phyloP scores from a whole-genome alignment of 2,329 filamentous ascomycete genomes.

The Dothideomycetes sp. region DNA sequence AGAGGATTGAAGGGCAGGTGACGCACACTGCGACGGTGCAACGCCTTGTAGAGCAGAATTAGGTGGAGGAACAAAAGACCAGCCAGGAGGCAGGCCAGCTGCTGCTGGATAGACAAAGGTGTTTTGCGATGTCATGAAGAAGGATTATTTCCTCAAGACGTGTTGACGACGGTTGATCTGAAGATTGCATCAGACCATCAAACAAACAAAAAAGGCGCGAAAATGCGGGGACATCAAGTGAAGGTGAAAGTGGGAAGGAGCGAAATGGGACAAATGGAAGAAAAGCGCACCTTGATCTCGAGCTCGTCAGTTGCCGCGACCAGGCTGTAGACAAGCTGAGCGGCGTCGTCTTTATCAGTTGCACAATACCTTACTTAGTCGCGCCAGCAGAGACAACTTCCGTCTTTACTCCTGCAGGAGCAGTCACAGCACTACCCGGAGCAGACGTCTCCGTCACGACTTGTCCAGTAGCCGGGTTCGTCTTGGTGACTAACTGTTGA shows the following conservation, averaged over 20 bases:
- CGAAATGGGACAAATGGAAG: background rate
- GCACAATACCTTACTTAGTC: background rate
- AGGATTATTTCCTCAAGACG: too few species aligned
- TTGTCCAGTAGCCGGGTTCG: background rate
- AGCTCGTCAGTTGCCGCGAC: too few species aligned
- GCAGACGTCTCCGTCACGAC: background rate
- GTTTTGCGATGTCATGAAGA: background rate
- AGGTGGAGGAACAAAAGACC: conserved; percentile 8
- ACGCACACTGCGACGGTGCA: too few species aligned
- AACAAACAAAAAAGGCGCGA: too few species aligned
- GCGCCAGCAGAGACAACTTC: background rate
- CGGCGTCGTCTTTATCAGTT: background rate
- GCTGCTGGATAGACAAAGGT: conserved; percentile 12
- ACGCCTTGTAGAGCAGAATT: too few species aligned
- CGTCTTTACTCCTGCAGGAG: background rate
- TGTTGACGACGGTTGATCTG: too few species aligned
- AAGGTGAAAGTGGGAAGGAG: background rate
- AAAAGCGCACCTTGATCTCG: too few species aligned
- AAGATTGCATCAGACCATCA: too few species aligned
- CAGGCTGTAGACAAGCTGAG: too few species aligned
- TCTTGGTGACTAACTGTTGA: background rate
- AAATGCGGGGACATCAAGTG: too few species aligned
- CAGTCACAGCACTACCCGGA: background rate
- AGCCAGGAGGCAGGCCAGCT: conserved; percentile 20
- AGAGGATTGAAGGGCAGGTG: too few species aligned